Percentiles rank a stretch among this genome's conserved stretches.
Conservation (phyloP, 306 rosid species). For the Rosa persica region DNA sequence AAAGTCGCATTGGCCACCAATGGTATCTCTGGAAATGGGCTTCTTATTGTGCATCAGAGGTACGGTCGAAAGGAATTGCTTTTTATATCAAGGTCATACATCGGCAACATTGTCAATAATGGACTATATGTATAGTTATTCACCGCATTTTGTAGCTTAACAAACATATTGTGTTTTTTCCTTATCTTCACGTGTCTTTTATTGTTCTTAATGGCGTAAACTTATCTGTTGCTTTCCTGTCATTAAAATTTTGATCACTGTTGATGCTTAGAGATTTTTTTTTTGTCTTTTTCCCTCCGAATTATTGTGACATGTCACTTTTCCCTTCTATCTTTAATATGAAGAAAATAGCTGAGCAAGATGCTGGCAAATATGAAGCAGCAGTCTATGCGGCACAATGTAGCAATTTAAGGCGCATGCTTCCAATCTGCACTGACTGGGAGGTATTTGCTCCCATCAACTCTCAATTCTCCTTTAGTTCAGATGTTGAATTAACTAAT, state of each 20-base stretch:
- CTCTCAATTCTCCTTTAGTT: slow-evolving; percentile 13
- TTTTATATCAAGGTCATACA: neutral
- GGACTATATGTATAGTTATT: slow-evolving; percentile 15
- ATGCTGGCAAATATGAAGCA: slow-evolving; percentile 90
- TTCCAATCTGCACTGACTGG: slow-evolving; percentile 94
- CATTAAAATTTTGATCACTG: slow-evolving; percentile 5
- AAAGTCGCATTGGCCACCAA: slow-evolving; percentile 92
- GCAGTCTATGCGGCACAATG: slow-evolving; percentile 90
- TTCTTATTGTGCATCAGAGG: slow-evolving; percentile 96
- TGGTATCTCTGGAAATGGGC: slow-evolving; percentile 99
- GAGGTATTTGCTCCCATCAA: slow-evolving; percentile 56
- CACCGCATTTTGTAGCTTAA: slow-evolving; percentile 13
- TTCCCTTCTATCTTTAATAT: slow-evolving; percentile 23
- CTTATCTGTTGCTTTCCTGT: neutral
- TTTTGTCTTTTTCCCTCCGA: too few relatives aligned
- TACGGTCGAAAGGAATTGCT: slow-evolving; percentile 28
- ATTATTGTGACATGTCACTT: slow-evolving; percentile 18
- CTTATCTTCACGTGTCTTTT: neutral
- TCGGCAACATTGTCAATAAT: slow-evolving; percentile 21
- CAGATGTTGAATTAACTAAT: neutral
- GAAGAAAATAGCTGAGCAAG: slow-evolving; percentile 91
- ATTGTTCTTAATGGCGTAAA: slow-evolving; percentile 2
- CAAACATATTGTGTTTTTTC: slow-evolving; percentile 7
- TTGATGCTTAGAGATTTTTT: neutral
- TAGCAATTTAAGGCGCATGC: slow-evolving; percentile 83